Evolutionary conservation across 257 asterid species (phyloP).

Genomic region (Rubia yunnanensis): DNA sequence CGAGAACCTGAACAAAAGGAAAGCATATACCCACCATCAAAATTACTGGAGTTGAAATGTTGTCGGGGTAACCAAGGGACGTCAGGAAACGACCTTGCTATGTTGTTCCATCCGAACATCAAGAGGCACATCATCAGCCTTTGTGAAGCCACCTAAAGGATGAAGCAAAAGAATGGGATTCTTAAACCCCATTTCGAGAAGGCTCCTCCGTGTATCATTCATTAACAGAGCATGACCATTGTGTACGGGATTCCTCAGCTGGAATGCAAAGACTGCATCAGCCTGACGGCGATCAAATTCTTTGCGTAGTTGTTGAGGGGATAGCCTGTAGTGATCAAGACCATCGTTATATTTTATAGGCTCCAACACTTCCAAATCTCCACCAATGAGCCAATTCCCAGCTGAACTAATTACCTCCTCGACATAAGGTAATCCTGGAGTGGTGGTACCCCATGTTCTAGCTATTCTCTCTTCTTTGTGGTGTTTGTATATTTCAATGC

Average conservation of each 20-base stretch:
- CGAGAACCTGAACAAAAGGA: slow-evolving; percentile 49
- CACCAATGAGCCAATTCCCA: slow-evolving; percentile 91
- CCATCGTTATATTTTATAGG: slow-evolving; percentile 72
- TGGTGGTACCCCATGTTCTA: slow-evolving; percentile 82
- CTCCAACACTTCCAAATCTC: slow-evolving; percentile 68
- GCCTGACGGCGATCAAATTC: slow-evolving; percentile 69
- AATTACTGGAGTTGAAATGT: background rate
- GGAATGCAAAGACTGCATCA: slow-evolving; percentile 86
- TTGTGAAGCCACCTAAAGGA: slow-evolving; percentile 77
- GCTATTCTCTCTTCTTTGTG: slow-evolving; percentile 86
- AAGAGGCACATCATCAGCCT: slow-evolving; percentile 85
- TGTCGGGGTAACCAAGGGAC: background rate
- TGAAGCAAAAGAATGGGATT: slow-evolving; percentile 89
- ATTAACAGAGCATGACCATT: slow-evolving; percentile 81
- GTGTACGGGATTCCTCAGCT: slow-evolving; percentile 84
- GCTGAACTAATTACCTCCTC: slow-evolving; percentile 63
- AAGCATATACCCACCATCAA: background rate
- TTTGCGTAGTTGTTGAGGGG: slow-evolving; percentile 57
- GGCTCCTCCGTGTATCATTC: slow-evolving; percentile 74
- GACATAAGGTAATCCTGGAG: slow-evolving; percentile 78
- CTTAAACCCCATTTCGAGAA: slow-evolving; percentile 66
- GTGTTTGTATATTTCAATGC: slow-evolving; percentile 73
- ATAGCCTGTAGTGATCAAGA: slow-evolving; percentile 74
- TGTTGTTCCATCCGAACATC: slow-evolving; percentile 89
- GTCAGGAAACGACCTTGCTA: slow-evolving; percentile 46